phyloP scores from a whole-genome alignment of 495 filamentous ascomycete genomes.

The Aspergillus carlsbadensis region DNA sequence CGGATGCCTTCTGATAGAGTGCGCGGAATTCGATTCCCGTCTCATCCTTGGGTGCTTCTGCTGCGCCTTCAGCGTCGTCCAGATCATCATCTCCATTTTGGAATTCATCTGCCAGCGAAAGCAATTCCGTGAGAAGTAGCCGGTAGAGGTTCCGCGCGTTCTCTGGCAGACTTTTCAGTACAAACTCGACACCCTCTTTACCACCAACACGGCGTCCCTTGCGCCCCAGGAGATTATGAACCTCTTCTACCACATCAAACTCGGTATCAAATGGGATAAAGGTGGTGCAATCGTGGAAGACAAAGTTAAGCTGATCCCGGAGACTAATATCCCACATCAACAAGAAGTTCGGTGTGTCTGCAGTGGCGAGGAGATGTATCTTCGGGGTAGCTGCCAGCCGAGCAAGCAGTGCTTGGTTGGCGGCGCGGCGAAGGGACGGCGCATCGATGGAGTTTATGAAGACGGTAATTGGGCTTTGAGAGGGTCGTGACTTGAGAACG shows the following conservation, averaged over 20 bases:
- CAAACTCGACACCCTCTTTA: conserved; percentile 88
- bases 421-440: conserved; percentile 66
- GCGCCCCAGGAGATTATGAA: conserved; percentile 80
- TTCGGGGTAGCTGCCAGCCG: conserved; percentile 71
- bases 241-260: conserved; percentile 75
- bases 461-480: conserved; percentile 55
- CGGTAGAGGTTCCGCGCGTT: conserved; percentile 86
- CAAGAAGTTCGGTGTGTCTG: conserved; percentile 82
- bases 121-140: conserved; percentile 77
- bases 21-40: conserved; percentile 81
- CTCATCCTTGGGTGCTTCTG: conserved; percentile 30
- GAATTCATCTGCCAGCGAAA: conserved; percentile 60
- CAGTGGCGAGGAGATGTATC: conserved; percentile 74
- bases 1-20: conserved; percentile 90
- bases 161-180: conserved; percentile 83
- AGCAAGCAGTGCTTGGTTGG: conserved; percentile 70
- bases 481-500: conserved; percentile 50
- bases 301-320: conserved; percentile 74
- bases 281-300: conserved; percentile 93
- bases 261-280: conserved; percentile 76
- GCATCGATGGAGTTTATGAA: conserved; percentile 87
- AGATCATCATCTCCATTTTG: conserved; percentile 48
- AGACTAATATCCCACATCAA: conserved; percentile 87
- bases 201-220: conserved; percentile 81
- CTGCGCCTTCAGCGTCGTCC: conserved; percentile 26